A percentile compares a stretch with the other conserved stretches of the same genome.
Conservation (phyloP, 495 filamentous ascomycete species). For the Lepraria neglecta region DNA sequence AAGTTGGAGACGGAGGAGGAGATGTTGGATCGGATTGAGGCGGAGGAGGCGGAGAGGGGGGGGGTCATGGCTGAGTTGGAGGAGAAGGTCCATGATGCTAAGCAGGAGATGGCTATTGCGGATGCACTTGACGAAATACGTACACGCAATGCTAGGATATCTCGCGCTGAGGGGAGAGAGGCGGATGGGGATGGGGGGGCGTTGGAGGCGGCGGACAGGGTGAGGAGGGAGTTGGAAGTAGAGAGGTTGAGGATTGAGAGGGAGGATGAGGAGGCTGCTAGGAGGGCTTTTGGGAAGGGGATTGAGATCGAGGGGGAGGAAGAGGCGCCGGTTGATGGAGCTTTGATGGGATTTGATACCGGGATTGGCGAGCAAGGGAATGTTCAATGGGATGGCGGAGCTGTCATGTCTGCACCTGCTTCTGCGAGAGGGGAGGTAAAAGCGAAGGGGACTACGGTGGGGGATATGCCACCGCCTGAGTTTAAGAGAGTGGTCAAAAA, state of each 20-base stretch:
- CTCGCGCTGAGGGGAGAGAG: constrained; percentile 60
- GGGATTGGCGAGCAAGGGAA: constrained; percentile 15
- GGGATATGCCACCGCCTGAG: constrained; percentile 50
- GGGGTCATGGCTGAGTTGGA: constrained; percentile 77
- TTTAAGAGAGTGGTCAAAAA: constrained; percentile 77
- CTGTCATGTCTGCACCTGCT: too few relatives aligned
- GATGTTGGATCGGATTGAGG: constrained; percentile 73
- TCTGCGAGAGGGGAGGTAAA: constrained; percentile 18
- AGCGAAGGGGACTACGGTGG: constrained; percentile 28
- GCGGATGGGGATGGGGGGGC: constrained; percentile 43
- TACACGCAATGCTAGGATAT: constrained; percentile 79
- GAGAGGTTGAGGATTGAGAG: constrained; percentile 58
- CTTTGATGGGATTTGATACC: neutral
- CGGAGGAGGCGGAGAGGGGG: constrained; percentile 56
- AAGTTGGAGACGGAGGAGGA: constrained; percentile 81
- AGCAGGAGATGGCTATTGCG: constrained; percentile 92
- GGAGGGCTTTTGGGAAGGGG: constrained; percentile 66
- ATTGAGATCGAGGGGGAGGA: constrained; percentile 43
- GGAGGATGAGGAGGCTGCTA: constrained; percentile 83
- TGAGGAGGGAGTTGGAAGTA: constrained; percentile 46
- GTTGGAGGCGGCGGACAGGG: constrained; percentile 37
- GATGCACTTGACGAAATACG: constrained; percentile 95
- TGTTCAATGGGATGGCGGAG: constrained; percentile 9
- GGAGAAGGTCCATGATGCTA: constrained; percentile 83
- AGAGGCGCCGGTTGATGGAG: constrained; percentile 18